A percentile compares a stretch with the other conserved stretches of the same genome.
Conservation (phyloP, 2,329 filamentous ascomycete species). For the Corynespora cassiicola region DNA sequence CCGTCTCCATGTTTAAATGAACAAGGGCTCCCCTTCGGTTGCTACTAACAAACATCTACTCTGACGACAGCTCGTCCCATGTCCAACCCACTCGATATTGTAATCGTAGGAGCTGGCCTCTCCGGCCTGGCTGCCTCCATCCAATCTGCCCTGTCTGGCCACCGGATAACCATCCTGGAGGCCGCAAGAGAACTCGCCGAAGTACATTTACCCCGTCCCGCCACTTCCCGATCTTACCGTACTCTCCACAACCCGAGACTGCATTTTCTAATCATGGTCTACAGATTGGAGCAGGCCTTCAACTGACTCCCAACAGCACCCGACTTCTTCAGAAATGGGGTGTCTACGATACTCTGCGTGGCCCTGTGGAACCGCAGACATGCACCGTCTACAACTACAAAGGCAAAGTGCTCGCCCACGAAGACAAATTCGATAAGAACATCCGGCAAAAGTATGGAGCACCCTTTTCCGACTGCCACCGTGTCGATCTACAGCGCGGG, state of each 20-base stretch:
- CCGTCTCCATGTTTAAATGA: too few species aligned
- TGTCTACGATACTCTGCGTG: conserved; percentile 52
- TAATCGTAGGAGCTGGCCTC: conserved; percentile 48
- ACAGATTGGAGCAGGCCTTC: conserved; percentile 43
- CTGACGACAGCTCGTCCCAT: too few species aligned
- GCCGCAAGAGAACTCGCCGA: conserved; percentile 50
- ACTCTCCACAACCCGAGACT: too few species aligned
- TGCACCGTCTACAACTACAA: conserved; percentile 63
- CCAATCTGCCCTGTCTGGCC: conserved; percentile 48
- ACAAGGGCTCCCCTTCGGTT: too few species aligned
- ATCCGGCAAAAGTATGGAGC: conserved; percentile 62
- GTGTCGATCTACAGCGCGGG: conserved; percentile 65
- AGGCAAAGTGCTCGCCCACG: conserved; percentile 54
- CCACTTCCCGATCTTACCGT: not conserved
- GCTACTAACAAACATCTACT: too few species aligned
- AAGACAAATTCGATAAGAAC: conserved; percentile 59
- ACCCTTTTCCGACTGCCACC: conserved; percentile 67
- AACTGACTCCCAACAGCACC: conserved; percentile 50
- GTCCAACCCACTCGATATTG: conserved; percentile 31
- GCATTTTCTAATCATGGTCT: not conserved
- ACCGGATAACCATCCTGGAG: conserved; percentile 51
- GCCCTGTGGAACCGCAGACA: conserved; percentile 52
- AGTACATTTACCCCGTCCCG: conserved; percentile 27
- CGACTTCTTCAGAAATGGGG: conserved; percentile 59
- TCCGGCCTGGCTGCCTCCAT: conserved; percentile 53